A percentile compares a stretch with the other conserved stretches of the same genome.
phyloP scores from a whole-genome alignment of 108 stramenopile species.

The Skeletonema potamos region DNA sequence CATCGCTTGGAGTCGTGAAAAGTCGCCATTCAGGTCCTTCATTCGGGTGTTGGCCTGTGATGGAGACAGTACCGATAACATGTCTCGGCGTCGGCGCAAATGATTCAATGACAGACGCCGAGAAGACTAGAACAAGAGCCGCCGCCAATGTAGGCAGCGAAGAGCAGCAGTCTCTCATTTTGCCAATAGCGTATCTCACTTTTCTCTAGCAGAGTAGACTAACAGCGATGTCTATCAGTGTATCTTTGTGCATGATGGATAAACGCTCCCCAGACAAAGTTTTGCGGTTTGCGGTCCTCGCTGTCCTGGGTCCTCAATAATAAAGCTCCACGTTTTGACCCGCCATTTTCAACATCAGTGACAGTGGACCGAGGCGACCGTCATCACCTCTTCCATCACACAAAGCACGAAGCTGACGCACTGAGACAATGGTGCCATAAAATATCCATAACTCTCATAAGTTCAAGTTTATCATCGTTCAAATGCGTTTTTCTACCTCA shows the following conservation, averaged over 20 bases:
- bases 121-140: neutral
- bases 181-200: neutral
- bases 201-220: neutral
- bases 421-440: neutral
- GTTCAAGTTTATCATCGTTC: neutral
- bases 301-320: too few relatives aligned
- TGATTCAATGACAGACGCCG: conserved; percentile 1
- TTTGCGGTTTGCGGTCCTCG: too few relatives aligned
- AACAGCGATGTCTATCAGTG: too few relatives aligned
- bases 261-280: too few relatives aligned
- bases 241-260: too few relatives aligned
- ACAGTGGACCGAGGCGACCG: too few relatives aligned
- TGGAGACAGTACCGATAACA: neutral
- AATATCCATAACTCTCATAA: neutral
- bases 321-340: neutral
- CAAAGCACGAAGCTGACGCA: neutral
- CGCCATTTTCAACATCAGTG: too few relatives aligned
- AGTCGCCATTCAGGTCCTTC: neutral
- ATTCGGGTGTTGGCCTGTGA: neutral
- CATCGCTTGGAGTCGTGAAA: neutral
- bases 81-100: conserved; percentile 16
- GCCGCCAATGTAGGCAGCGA: neutral
- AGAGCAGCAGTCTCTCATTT: neutral
- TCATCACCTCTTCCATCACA: neutral
- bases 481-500: neutral